Conservation (phyloP, 1,139 yeast genomes). For the Suhomyces choctaworum region DNA sequence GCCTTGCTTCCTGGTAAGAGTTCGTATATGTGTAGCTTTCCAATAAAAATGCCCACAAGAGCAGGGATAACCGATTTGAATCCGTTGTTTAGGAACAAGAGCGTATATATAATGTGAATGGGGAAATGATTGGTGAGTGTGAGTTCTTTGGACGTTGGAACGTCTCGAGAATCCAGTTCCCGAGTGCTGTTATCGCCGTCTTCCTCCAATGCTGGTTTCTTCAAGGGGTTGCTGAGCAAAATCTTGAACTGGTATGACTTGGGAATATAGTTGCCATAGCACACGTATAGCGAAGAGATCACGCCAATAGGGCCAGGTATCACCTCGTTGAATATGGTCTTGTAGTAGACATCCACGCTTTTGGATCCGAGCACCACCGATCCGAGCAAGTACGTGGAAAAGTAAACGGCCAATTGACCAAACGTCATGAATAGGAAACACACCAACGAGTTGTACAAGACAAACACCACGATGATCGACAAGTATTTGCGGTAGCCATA, state of each 20-base stretch:
- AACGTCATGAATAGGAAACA: constrained; percentile 39
- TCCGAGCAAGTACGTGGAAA: constrained; percentile 26
- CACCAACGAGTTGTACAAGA: constrained; percentile 36
- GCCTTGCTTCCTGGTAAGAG: constrained; percentile 60
- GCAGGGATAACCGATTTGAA: constrained; percentile 51
- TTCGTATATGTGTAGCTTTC: constrained; percentile 54
- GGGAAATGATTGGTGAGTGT: constrained; percentile 59
- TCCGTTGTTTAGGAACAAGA: constrained; percentile 58
- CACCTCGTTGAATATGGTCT: constrained; percentile 38
- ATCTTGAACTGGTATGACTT: constrained; percentile 59
- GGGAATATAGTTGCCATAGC: constrained; percentile 60
- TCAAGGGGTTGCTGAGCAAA: constrained; percentile 30
- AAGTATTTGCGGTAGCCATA: constrained; percentile 62
- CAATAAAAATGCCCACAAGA: constrained; percentile 58
- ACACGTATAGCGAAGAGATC: constrained; percentile 57
- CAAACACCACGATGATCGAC: constrained; percentile 35
- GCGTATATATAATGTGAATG: constrained; percentile 51
- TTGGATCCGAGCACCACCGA: constrained; percentile 8
- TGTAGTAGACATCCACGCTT: constrained; percentile 18
- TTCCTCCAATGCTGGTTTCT: background rate
- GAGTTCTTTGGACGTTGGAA: constrained; percentile 27
- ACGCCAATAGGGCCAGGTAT: constrained; percentile 66
- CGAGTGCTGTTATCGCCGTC: background rate
- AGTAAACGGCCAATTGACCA: constrained; percentile 38
- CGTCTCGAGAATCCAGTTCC: background rate